A percentile compares a stretch with the other conserved stretches of the same genome.
These are phyloP conservation scores for Agrocybe pediades DNA, from an alignment of 768 basidiomycete genomes.

Conservation along the genomic window DNA sequence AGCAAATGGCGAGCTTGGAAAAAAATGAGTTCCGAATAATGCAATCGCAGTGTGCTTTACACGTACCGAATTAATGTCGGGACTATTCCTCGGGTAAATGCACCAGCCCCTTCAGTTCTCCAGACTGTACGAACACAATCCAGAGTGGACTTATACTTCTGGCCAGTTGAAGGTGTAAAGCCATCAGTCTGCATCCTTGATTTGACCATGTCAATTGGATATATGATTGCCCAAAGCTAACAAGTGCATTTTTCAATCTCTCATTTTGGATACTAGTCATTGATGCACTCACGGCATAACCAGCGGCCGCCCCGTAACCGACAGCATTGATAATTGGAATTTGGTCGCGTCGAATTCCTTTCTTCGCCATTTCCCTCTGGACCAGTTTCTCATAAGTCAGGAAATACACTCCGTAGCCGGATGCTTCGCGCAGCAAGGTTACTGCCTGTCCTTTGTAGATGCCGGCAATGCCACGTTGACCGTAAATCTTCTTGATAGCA, in stretches of 20 bases:
- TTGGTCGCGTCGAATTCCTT: constrained; percentile 72
- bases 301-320: constrained; percentile 88
- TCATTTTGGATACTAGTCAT: constrained; percentile 5
- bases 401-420: constrained; percentile 89
- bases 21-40: neutral
- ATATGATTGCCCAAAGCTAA: constrained; percentile 89
- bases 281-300: constrained; percentile 72
- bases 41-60: neutral
- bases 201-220: constrained; percentile 96
- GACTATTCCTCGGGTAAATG: constrained; percentile 88
- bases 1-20: constrained; percentile 83
- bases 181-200: constrained; percentile 96
- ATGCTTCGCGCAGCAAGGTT: constrained; percentile 81
- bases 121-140: constrained; percentile 85
- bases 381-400: constrained; percentile 91
- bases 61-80: constrained; percentile 89
- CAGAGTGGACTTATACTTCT: constrained; percentile 80
- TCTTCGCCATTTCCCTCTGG: constrained; percentile 78
- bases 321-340: constrained; percentile 78
- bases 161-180: constrained; percentile 71
- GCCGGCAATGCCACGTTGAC: constrained; percentile 74
- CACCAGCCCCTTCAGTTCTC: constrained; percentile 79
- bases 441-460: constrained; percentile 93
- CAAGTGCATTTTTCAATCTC: neutral
- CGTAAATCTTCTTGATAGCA: constrained; percentile 83